Evolutionary conservation across 306 rosid genomes (phyloP), one percentile per base, ranked within the genome.

Genomic region (Acacia acuminata): DNA sequence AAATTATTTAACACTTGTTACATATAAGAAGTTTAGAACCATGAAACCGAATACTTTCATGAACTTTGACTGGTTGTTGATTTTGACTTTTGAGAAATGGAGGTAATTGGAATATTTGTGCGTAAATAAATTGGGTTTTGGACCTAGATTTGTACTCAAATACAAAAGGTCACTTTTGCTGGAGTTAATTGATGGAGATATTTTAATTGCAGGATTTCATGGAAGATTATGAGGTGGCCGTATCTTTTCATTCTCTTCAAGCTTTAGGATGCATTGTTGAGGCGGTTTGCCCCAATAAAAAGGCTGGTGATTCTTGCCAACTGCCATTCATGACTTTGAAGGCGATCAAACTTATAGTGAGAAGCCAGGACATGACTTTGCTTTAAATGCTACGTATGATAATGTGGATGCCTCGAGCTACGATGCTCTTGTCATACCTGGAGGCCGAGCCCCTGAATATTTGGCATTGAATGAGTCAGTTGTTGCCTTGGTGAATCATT

Each of bases 241-340:
- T 90, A 58, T 93, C 94, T 32, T 89, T 92, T 83, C 93, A 90
- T 81, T 75, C 97, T 65, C 91, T 92, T 79, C 86, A 85, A 81
- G 97, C 92, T 76, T 85, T 92, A 65, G 94, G 93, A 56, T 92
- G 97, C 78, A 88, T 85, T 75, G 90, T 90, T 22, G 92, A 92
- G 79, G 93, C 87, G 67, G 90, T 87, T 86, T 90, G 94, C 83
- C 94, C 94, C 68, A 73, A 88, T 19, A 92, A 88, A 86, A 89
- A 84, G 71, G 89, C 89, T 25, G 93, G 94, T 42, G 92, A 92
- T 61, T 68, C 63, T 64, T 92, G 97, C 83, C 87, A 47, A 92
- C 93, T 51, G 93, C 93, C 53, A 86, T 92, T 86, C 93, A 92
- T 86, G 97, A 92, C 85, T 89, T 89, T 79, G 92, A 92, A 87